Percentiles rank a stretch among this genome's conserved stretches.
phyloP scores from a whole-genome alignment of 139 green algal genomes.

The Asterochloris sp. region DNA sequence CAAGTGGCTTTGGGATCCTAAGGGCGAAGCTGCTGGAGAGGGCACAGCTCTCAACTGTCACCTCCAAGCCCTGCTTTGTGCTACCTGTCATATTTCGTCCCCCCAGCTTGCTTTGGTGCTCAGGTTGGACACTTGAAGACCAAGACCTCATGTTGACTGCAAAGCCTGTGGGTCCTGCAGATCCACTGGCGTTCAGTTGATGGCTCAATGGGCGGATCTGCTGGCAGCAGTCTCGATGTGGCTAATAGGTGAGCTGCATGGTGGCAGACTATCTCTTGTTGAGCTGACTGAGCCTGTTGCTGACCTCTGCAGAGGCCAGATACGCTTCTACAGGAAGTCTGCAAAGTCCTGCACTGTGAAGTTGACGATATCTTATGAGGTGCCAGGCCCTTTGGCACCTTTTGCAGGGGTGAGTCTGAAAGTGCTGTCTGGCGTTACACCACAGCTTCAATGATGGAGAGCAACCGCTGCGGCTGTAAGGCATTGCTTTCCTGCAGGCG shows the following conservation, averaged over 20 bases:
- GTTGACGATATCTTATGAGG: constrained; percentile 86
- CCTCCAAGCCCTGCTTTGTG: too few relatives aligned
- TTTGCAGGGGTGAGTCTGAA: not conserved
- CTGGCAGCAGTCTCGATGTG: constrained; percentile 51
- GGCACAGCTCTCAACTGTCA: too few relatives aligned
- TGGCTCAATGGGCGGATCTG: constrained; percentile 47
- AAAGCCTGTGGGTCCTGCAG: constrained; percentile 4
- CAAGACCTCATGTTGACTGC: not conserved
- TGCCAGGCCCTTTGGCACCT: constrained; percentile 26
- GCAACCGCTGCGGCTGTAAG: not conserved
- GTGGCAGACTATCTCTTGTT: not conserved
- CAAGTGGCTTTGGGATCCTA: not conserved
- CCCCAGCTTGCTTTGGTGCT: too few relatives aligned
- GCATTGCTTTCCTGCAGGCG: constrained; percentile 36
- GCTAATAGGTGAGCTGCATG: constrained; percentile 39
- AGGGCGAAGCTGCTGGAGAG: not conserved
- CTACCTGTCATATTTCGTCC: too few relatives aligned
- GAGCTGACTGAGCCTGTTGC: not conserved
- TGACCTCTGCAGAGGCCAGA: constrained; percentile 47
- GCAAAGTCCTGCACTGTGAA: constrained; percentile 57
- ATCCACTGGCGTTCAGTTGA: constrained; percentile 81
- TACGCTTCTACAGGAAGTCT: constrained; percentile 59
- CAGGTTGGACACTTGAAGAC: too few relatives aligned
- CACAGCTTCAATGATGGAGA: not conserved
- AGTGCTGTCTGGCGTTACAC: not conserved